A percentile compares a stretch with the other conserved stretches of the same genome.
These are phyloP conservation scores for Podospora fimiseda DNA, from an alignment of 495 filamentous ascomycete species.

Conservation along the genomic window DNA sequence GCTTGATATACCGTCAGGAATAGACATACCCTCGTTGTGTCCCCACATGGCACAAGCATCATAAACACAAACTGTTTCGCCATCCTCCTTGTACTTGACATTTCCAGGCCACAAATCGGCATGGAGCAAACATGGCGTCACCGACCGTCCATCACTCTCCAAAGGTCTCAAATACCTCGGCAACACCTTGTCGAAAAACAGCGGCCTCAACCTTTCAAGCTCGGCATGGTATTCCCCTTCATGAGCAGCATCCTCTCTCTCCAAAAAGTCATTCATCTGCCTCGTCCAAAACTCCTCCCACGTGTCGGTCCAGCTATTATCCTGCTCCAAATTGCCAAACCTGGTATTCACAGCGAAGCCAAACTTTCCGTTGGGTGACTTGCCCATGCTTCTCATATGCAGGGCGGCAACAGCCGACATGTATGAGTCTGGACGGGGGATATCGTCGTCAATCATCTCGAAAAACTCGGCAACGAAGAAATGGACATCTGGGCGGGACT, in stretches of 20 bases:
- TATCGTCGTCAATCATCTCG: slow-evolving; percentile 23
- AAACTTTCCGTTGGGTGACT: slow-evolving; percentile 44
- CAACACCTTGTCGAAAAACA: slow-evolving; percentile 31
- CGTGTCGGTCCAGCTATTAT: slow-evolving; percentile 34
- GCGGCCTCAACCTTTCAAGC: slow-evolving; percentile 9
- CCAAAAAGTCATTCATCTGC: slow-evolving; percentile 19
- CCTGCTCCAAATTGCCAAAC: slow-evolving; percentile 36
- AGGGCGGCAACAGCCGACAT: slow-evolving; percentile 35
- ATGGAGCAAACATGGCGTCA: slow-evolving; percentile 41
- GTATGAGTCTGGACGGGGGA: slow-evolving; percentile 14
- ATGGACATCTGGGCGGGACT: slow-evolving; percentile 13
- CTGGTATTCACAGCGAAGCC: slow-evolving; percentile 46
- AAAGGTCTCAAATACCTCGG: slow-evolving; percentile 33
- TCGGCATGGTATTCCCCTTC: slow-evolving; percentile 11
- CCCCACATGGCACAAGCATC: slow-evolving; percentile 43
- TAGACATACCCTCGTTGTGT: slow-evolving; percentile 41
- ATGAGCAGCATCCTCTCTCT: slow-evolving; percentile 12
- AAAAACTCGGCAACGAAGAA: slow-evolving; percentile 21
- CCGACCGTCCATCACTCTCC: slow-evolving; percentile 32
- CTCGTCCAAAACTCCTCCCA: slow-evolving; percentile 40
- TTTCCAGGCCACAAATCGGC: slow-evolving; percentile 45
- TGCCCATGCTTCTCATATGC: slow-evolving; percentile 31
- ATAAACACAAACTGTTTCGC: slow-evolving; percentile 34
- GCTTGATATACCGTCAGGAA: not conserved
- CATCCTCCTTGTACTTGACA: slow-evolving; percentile 29